Evolutionary conservation across 768 basidiomycete species (phyloP), one percentile per base, ranked within the genome.

Genomic region (Lanmaoa pseudosensibilis): DNA sequence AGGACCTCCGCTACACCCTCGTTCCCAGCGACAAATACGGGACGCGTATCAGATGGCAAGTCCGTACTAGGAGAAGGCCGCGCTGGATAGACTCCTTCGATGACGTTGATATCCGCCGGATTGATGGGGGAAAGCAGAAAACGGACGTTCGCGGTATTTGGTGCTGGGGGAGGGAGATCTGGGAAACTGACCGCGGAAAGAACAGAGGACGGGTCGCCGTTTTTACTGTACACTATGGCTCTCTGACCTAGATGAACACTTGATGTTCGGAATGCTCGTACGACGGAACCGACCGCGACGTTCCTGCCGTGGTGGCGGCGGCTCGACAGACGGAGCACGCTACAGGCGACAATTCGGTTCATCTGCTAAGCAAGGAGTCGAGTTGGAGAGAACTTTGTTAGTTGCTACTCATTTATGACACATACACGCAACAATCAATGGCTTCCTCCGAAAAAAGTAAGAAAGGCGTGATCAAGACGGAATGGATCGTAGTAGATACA

Each of bases 41-140:
- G 69, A 16, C 74, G 48, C 1, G 66, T 71, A 11, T 63, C 56
- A 4, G 72, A 67, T 15, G 71, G 65, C 50, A 83, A 60, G 50
- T 74, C 69, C 13, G 75, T 66, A 13, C 69, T 66, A 27, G 70
- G 73, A 8, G 61, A 66, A 0, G 89, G 87, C 57, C 82, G 84
- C 10, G 80, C 67, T 0, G 92, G 92, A 65, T 92, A 93, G n/a
- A 88, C 82, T 16, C 91, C 91, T 68, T 92, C 85, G 36, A 92
- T 78, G 53, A 88, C 86, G 57, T 92, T 92, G 67, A 90, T 69
- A 58, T 93, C 92, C 16, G 91, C 84, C 4, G 90, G 91, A 67
- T 93, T 92, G 55, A 93, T 82, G 10, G 91, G 88, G 6, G 88
- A 79, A 21, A 90, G 78, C 13, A 88, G 74, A 67, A 88, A 83